A percentile compares a stretch with the other conserved stretches of the same genome.
Conservation (phyloP, 495 filamentous ascomycete genomes). For the Aspergillus cavernicola region DNA sequence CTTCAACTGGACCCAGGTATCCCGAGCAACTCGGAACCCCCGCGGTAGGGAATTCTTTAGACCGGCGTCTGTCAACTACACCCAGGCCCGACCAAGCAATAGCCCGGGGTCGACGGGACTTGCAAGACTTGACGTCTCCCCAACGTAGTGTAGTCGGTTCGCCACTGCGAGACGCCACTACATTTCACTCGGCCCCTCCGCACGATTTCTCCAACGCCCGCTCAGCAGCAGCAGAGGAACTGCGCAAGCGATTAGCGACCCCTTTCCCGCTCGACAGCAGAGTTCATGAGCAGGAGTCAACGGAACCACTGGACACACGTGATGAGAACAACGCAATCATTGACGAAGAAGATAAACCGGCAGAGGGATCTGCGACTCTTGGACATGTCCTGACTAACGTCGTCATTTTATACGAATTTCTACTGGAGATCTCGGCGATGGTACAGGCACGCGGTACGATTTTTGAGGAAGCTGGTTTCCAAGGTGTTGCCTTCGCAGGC, state of each 20-base stretch:
- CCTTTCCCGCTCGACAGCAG: slow-evolving; percentile 27
- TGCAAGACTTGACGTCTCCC: slow-evolving; percentile 13
- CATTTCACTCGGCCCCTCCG: slow-evolving; percentile 22
- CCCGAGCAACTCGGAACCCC: no score
- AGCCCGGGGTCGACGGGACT: slow-evolving; percentile 18
- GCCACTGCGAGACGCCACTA: slow-evolving; percentile 21
- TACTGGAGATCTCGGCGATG: slow-evolving; percentile 82
- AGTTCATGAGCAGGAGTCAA: background rate
- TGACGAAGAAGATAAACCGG: slow-evolving; percentile 36
- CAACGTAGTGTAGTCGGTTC: slow-evolving; percentile 21
- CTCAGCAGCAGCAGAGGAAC: slow-evolving; percentile 28
- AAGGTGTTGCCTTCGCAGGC: background rate
- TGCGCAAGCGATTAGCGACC: slow-evolving; percentile 36
- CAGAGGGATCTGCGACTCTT: slow-evolving; percentile 50
- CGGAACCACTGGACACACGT: background rate
- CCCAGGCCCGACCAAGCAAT: slow-evolving; percentile 11
- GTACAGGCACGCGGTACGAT: slow-evolving; percentile 81
- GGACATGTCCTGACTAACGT: slow-evolving; percentile 79
- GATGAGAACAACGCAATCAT: slow-evolving; percentile 28
- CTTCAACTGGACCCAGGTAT: slow-evolving; percentile 20
- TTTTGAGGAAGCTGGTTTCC: slow-evolving; percentile 77
- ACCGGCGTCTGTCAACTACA: slow-evolving; percentile 20
- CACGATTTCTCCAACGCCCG: slow-evolving; percentile 30
- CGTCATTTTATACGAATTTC: slow-evolving; percentile 65
- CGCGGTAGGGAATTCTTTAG: no score